Evolutionary conservation across 306 rosid species (phyloP).

Genomic region (Lupinus albus): DNA sequence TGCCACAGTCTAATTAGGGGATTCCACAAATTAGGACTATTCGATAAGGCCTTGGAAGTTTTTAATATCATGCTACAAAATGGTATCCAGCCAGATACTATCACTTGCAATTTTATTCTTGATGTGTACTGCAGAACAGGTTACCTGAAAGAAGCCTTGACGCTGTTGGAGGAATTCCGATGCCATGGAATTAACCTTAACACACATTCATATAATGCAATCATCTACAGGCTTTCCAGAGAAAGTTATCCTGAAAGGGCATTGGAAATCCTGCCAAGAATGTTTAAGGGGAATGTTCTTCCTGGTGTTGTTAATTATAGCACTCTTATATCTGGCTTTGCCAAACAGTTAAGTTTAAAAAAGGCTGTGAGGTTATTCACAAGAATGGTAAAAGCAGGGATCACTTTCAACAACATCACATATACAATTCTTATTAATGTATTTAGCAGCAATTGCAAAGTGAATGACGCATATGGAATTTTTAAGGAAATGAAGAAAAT

Average conservation of each 20-base stretch:
- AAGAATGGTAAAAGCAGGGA: slow-evolving; percentile 55
- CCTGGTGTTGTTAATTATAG: slow-evolving; percentile 57
- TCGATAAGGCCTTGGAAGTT: slow-evolving; percentile 46
- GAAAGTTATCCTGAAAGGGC: slow-evolving; percentile 50
- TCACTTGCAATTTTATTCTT: slow-evolving; percentile 59
- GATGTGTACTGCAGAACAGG: slow-evolving; percentile 54
- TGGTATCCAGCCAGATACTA: slow-evolving; percentile 50
- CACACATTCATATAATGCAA: slow-evolving; percentile 55
- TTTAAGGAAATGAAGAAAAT: slow-evolving; percentile 50
- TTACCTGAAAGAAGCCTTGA: slow-evolving; percentile 52
- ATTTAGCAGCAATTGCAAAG: slow-evolving; percentile 40
- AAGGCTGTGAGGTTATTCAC: slow-evolving; percentile 51
- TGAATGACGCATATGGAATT: slow-evolving; percentile 45
- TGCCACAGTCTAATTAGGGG: slow-evolving; percentile 46
- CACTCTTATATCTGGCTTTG: slow-evolving; percentile 61
- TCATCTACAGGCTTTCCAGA: slow-evolving; percentile 55
- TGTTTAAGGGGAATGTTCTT: slow-evolving; percentile 63
- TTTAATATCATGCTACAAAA: slow-evolving; percentile 47
- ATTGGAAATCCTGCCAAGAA: slow-evolving; percentile 61
- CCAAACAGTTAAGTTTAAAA: slow-evolving; percentile 47
- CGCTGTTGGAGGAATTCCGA: slow-evolving; percentile 49
- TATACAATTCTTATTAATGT: slow-evolving; percentile 57
- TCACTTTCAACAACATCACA: slow-evolving; percentile 45
- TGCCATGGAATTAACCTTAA: slow-evolving; percentile 53
- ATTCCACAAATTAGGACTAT: slow-evolving; percentile 50